These are phyloP conservation scores for Aspergillus pseudoviridinutans DNA, from an alignment of 2,329 filamentous ascomycete species.

Conservation along the genomic window DNA sequence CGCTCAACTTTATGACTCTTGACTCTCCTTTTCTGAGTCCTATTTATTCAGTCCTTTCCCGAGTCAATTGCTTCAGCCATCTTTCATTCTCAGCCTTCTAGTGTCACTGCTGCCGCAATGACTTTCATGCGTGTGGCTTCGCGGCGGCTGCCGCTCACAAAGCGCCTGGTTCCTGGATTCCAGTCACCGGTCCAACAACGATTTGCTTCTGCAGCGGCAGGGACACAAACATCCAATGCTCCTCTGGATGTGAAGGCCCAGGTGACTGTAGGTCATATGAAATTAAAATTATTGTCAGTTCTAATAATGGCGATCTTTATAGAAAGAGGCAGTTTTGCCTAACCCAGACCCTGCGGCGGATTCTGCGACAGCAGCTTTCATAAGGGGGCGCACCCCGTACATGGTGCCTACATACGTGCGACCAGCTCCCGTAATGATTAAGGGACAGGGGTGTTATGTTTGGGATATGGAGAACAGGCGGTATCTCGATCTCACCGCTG, in stretches of 20 bases:
- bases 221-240: constrained; percentile 21
- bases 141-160: constrained; percentile 32
- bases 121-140: constrained; percentile 32
- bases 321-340: constrained; percentile 52
- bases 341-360: constrained; percentile 70
- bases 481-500: constrained; percentile 92
- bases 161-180: constrained; percentile 25
- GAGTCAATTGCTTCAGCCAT: background rate
- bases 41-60: background rate
- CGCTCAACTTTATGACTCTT: background rate
- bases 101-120: constrained; percentile 16
- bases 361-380: constrained; percentile 69
- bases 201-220: constrained; percentile 23
- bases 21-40: constrained; percentile 1
- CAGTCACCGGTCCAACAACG: constrained; percentile 32
- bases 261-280: constrained; percentile 16
- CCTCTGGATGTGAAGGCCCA: constrained; percentile 26
- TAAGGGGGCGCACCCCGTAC: constrained; percentile 72
- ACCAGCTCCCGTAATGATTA: constrained; percentile 83
- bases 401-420: constrained; percentile 97
- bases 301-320: background rate
- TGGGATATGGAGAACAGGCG: constrained; percentile 85
- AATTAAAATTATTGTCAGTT: background rate
- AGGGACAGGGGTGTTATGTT: constrained; percentile 79
- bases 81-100: background rate